phyloP scores from a whole-genome alignment of 164 flowering plant genomes.

The Kalanchoe fedtschenkoi region DNA sequence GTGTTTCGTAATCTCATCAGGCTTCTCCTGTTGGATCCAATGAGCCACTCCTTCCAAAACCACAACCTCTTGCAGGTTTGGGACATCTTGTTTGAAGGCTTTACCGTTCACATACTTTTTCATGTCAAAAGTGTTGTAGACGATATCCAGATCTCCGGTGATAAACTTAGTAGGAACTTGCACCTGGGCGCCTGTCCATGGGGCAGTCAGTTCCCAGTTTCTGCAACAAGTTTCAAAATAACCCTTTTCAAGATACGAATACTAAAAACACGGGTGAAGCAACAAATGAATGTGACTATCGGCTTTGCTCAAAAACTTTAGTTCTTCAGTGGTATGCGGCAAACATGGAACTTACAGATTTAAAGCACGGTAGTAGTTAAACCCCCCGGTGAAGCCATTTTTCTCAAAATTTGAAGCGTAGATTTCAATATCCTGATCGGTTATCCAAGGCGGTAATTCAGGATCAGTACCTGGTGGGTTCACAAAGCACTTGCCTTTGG shows the following conservation, averaged over 20 bases:
- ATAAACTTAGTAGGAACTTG: slow-evolving; percentile 54
- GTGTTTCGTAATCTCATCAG: slow-evolving; percentile 41
- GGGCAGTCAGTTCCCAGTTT: slow-evolving; percentile 53
- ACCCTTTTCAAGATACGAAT: not conserved
- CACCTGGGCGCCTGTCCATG: slow-evolving; percentile 45
- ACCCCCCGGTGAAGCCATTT: slow-evolving; percentile 32
- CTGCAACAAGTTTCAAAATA: slow-evolving; percentile 17
- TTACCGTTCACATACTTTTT: slow-evolving; percentile 43
- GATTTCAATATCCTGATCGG: slow-evolving; percentile 26
- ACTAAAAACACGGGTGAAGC: not conserved
- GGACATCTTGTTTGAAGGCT: slow-evolving; percentile 44
- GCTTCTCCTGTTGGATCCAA: slow-evolving; percentile 41
- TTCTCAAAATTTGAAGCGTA: slow-evolving; percentile 22
- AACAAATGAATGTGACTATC: too few relatives aligned
- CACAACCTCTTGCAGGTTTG: slow-evolving; percentile 42
- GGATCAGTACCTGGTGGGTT: slow-evolving; percentile 10
- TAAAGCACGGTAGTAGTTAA: slow-evolving; percentile 30
- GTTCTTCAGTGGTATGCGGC: too few relatives aligned
- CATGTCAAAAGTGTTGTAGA: slow-evolving; percentile 23
- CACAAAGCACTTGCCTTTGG: slow-evolving; percentile 28
- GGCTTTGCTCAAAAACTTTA: too few relatives aligned
- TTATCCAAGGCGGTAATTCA: slow-evolving; percentile 22
- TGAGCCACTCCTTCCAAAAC: slow-evolving; percentile 59
- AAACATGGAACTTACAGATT: slow-evolving; percentile 15
- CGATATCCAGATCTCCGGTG: slow-evolving; percentile 46